Evolutionary conservation across 2,329 filamentous ascomycete species (phyloP), one percentile per base, ranked within the genome.

Genomic region (Fonsecaea multimorphosa): DNA sequence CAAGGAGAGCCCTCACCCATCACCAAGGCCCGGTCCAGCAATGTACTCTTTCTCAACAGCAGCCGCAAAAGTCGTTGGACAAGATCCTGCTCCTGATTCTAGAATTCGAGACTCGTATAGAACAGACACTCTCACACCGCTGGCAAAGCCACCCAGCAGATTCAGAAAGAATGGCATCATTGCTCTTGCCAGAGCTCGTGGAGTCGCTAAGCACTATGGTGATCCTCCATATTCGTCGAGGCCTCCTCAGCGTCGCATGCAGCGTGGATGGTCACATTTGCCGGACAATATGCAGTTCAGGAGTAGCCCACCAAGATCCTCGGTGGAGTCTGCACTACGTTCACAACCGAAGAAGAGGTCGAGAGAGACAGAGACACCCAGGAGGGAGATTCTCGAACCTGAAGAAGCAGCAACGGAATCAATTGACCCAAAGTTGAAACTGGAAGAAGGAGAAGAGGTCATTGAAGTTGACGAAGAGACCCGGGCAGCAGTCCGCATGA

Each of bases 41-140:
- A 61, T 62, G 53, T 72, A 72, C 56, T 69, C 71, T 7, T 72
- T 72, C 40, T 72, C 71, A 5, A 72, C 71, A 14, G 71, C 71
- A 14, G 71, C 71, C 31, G 69, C 65, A 11, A 72, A 70, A 66
- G 61, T 65, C n/a, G 56, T 60, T 14, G 71, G 71, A 40, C 63
- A 66, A 7, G 60, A 67, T 36, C 63, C 70, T 11, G 71, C 70
- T 12, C 71, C 71, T 32, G 71, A 71, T 54, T 72, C 65, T 34
- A 65, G 67, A 38, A 72, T 72, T 55, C 70, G 71, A 22, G 71
- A 72, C 58, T 69, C 71, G 7, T 72, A 72, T 61, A 70, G 69
- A 22, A 72, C 70, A 54, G 70, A 72, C 44, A 72, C 71, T 5
- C 49, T 72, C 55, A 72, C 70, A 12, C 68, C 71, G 46, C 59